A percentile compares a stretch with the other conserved stretches of the same genome.
Evolutionary conservation across 805 yeast species (phyloP).

Genomic region (Ogataea corticis): DNA sequence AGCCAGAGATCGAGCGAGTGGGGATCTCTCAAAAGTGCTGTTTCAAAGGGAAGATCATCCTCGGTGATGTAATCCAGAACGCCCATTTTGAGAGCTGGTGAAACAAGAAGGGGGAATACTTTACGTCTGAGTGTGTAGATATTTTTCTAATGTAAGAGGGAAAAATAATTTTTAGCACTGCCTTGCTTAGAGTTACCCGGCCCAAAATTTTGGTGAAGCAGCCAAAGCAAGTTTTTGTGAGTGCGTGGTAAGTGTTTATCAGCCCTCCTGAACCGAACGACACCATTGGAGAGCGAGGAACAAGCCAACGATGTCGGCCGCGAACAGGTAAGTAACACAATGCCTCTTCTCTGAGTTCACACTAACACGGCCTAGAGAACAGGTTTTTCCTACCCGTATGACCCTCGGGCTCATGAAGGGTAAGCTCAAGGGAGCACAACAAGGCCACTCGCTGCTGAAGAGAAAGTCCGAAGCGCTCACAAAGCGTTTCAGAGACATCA

Average conservation of each 20-base stretch:
- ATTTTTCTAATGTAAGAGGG: background rate
- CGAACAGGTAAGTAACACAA: constrained; percentile 26
- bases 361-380: constrained; percentile 58
- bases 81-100: background rate
- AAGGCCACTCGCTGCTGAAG: constrained; percentile 90
- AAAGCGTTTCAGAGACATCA: constrained; percentile 93
- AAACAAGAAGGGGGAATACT: background rate
- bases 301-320: constrained; percentile 24
- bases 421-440: constrained; percentile 95
- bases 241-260: background rate
- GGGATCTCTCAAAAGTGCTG: constrained; percentile 36
- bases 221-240: constrained; percentile 10
- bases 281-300: background rate
- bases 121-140: background rate
- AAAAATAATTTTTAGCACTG: constrained; percentile 2
- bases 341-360: no score
- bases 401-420: constrained; percentile 93
- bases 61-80: constrained; percentile 16
- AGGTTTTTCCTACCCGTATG: constrained; percentile 97
- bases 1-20: constrained; percentile 44
- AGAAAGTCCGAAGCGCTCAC: constrained; percentile 97
- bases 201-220: constrained; percentile 7
- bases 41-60: constrained; percentile 39
- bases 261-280: background rate
- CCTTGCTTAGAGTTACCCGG: background rate